Evolutionary conservation across 768 basidiomycete genomes (phyloP), one percentile per base, ranked within the genome.

Genomic region (Hydnum rufescens): DNA sequence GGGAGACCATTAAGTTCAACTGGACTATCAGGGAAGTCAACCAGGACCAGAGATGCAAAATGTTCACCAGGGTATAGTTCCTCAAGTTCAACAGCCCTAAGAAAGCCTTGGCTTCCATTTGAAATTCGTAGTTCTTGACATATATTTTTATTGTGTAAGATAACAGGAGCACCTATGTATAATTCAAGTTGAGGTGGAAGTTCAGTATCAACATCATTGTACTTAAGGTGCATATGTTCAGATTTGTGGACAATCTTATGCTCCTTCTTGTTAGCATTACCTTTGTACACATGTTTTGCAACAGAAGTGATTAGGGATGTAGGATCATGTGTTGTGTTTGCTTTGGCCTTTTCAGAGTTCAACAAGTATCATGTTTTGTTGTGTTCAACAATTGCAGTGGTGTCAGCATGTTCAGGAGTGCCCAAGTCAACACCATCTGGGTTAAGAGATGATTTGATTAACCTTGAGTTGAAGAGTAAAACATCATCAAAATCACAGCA

Each of bases 131-230:
- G 49, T 3, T 66, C 64, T 5, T 16, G n/a, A n/a, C n/a, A n/a
- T n/a, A n/a, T n/a, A n/a, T n/a, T n/a, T n/a, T n/a, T n/a, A n/a
- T n/a, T n/a, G 0, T 55, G 51, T 0, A 71, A 54, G 47, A 70
- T 60, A 0, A 71, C 65, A 0, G 67, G 68, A 68, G 71, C 70
- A 0, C 69, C 69, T 3, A 64, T 58, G 0, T 63, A 64, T 0
- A 72, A 44, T 0, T 67, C 70, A 1, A 70, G 49, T 5, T 56
- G 54, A 0, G 66, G 64, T 0, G 68, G 57, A 0, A 63, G 57
- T 5, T 46, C 42, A 22, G 30, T 36, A 13, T 26, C 30, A 0
- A 30, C 29, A 25, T 16, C 25, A 18, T 3, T 0, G 18, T 3
- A 49, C 4, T 5, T 52, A 13, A 23, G 36, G 31, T 3, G 2